Base-by-base conservation (phyloP, 1,284 basidiomycete species). In the Trichosporon sp. region DNA sequence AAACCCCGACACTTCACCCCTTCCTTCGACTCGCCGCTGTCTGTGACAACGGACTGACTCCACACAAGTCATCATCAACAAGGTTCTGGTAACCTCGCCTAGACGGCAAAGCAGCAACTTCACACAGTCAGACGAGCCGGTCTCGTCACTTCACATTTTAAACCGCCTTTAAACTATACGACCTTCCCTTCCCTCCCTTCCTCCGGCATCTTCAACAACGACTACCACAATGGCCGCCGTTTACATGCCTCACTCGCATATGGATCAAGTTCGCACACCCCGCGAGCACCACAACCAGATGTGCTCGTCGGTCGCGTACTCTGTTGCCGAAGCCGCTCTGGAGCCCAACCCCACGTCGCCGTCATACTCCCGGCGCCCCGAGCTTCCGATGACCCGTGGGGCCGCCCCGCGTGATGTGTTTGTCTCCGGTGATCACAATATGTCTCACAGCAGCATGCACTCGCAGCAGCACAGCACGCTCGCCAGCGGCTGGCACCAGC, bases 321-420 rank as follows among this genome's bases (percentile, higher is more conserved):
- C 73, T 2, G 76, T 79, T 19, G 77, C 77, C 3, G 77, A 79
- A 62, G 74, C 77, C 10, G 76, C 76, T 3, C 71, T 79, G 19
- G 68, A 75, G 62, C 66, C 75, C 8, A 72, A 72, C 58, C 76
- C 77, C 58, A 74, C 73, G 67, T 77, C 76, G 29, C 77, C 77
- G 10, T 70, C 71, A 13, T 68, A 73, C 64, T 60, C 56, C 61
- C 63, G 57, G 27, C 25, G 49, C 49, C 49, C 25, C 7, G 25
- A 16, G 49, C 49, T 29, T 13, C 49, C 25, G 25, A 16, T 8
- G 27, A 27, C 10, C 3, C 49, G 25, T 7, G 25, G 49, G 13
- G 14, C 10, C 10, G 25, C 49, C 31, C 49, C 27, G 8, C 49
- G 25, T 29, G 49, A 27, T 13, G 49, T 31, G 25, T 27, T 54